Conservation (phyloP, 2,329 filamentous ascomycete genomes). For the Bipolaris victoriae region DNA sequence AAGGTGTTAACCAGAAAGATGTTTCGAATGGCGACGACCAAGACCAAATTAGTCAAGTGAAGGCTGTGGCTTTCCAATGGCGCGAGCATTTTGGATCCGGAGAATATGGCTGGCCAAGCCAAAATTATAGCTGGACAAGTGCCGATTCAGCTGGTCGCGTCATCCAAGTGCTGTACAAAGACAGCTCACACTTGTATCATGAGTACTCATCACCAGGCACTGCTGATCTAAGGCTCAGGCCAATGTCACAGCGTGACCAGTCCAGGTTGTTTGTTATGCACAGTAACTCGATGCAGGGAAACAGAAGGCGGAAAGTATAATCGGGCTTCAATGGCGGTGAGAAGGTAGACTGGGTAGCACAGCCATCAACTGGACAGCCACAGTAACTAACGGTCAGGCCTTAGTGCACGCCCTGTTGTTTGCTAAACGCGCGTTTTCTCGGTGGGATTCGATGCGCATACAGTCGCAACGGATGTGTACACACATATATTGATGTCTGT, state of each 20-base stretch:
- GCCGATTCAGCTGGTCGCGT: neutral
- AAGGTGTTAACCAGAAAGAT: slow-evolving; percentile 9
- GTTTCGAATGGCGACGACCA: slow-evolving; percentile 21
- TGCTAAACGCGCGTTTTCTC: too few species aligned
- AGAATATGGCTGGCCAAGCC: neutral
- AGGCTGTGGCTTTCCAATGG: slow-evolving; percentile 1
- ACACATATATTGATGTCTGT: too few species aligned
- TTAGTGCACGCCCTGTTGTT: too few species aligned
- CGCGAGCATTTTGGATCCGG: neutral
- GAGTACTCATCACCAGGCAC: neutral
- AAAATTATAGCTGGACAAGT: neutral
- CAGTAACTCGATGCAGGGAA: neutral
- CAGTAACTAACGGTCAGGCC: neutral
- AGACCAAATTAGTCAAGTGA: slow-evolving; percentile 18
- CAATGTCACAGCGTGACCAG: neutral
- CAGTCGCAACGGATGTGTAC: too few species aligned
- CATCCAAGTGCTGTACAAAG: neutral
- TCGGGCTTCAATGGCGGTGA: slow-evolving; percentile 7
- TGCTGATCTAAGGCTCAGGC: neutral
- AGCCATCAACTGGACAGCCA: neutral
- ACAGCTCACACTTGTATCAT: neutral
- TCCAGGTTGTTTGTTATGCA: neutral
- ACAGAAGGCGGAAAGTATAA: neutral
- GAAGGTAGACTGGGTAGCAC: neutral
- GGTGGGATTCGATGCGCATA: too few species aligned